Evolutionary conservation across 306 rosid species (phyloP).

Genomic region (Trichosanthes cucumerina): DNA sequence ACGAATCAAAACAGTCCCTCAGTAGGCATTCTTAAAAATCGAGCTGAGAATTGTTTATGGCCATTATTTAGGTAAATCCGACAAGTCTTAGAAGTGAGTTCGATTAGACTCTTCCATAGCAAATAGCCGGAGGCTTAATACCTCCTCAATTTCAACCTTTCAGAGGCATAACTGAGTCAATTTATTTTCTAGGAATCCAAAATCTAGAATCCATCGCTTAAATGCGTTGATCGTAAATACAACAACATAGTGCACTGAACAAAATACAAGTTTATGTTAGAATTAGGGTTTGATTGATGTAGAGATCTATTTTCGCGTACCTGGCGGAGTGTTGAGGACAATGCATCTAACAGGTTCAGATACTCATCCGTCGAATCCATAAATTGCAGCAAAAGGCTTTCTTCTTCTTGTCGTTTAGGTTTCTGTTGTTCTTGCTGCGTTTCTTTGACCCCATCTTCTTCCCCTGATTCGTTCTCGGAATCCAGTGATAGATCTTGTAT

Average conservation of each 20-base stretch:
- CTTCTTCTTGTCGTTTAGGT: neutral
- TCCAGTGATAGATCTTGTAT: neutral
- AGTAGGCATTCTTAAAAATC: neutral
- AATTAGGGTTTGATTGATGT: neutral
- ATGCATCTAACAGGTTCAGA: conserved; percentile 34
- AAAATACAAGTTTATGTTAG: neutral
- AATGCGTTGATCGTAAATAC: neutral
- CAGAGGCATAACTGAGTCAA: neutral
- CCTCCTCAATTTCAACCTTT: neutral
- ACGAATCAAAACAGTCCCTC: neutral
- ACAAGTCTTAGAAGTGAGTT: neutral
- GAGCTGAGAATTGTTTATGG: neutral
- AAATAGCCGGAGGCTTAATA: neutral
- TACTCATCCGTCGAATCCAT: conserved; percentile 59
- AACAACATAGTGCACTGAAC: neutral
- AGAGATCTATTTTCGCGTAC: conserved; percentile 15
- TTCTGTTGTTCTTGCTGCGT: neutral
- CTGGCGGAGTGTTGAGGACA: conserved; percentile 66
- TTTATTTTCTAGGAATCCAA: neutral
- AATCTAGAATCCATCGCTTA: neutral
- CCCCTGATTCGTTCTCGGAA: neutral
- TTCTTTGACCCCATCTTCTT: conserved; percentile 2
- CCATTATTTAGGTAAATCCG: neutral
- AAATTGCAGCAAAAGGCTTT: conserved; percentile 34
- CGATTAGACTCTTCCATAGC: neutral